phyloP scores from a whole-genome alignment of 1,284 basidiomycete genomes.

The Puccinia hordei region DNA sequence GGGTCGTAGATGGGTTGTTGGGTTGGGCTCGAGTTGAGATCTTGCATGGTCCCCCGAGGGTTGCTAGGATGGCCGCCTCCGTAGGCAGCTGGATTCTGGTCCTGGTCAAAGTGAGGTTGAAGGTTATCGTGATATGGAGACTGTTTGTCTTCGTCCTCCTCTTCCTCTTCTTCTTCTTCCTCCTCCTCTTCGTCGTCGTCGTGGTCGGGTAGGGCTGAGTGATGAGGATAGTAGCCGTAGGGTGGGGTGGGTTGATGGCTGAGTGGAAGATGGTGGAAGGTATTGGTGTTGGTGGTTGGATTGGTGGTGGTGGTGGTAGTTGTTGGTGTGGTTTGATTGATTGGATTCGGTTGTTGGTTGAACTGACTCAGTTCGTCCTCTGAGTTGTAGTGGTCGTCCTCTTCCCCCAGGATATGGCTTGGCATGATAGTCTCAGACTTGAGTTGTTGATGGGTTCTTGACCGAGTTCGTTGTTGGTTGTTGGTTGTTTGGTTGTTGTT shows the following conservation, averaged over 20 bases:
- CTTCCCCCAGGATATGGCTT: constrained; percentile 30
- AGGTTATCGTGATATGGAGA: neutral
- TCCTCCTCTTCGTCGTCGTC: constrained; percentile 17
- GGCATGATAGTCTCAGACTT: too few relatives aligned
- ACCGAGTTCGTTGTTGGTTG: too few relatives aligned
- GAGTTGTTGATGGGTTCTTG: too few relatives aligned
- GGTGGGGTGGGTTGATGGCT: neutral
- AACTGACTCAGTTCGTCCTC: neutral
- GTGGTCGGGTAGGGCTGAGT: neutral
- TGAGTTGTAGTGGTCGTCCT: neutral
- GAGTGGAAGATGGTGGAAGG: neutral
- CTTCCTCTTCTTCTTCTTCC: constrained; percentile 3
- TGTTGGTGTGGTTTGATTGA: neutral
- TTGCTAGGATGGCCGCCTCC: constrained; percentile 42
- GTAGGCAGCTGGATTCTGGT: constrained; percentile 42
- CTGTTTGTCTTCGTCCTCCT: neutral
- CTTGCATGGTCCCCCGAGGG: constrained; percentile 41
- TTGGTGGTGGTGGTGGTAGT: constrained; percentile 15
- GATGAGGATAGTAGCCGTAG: constrained; percentile 26
- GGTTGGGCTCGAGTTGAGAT: constrained; percentile 3
- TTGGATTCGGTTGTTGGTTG: constrained; percentile 15
- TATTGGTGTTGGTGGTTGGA: neutral
- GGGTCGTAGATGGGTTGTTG: neutral
- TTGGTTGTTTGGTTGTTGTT: too few relatives aligned
- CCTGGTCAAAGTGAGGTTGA: constrained; percentile 15